phyloP scores from a whole-genome alignment of 495 filamentous ascomycete species.

The Podospora pseudoanserina region DNA sequence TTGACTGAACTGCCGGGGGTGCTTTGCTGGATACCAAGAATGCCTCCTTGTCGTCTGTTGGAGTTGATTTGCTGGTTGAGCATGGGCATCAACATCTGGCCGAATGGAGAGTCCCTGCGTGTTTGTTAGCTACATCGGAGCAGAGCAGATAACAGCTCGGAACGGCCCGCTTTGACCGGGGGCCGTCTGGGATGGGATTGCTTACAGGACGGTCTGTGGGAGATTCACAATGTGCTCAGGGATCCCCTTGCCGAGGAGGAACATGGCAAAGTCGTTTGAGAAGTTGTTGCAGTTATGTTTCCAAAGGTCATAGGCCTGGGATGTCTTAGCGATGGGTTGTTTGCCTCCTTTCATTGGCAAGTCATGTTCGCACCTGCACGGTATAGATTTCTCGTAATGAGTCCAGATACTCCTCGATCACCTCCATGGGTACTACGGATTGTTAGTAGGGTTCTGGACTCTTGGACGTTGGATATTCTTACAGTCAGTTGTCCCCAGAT shows the following conservation, averaged over 20 bases:
- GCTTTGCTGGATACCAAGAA: constrained; percentile 48
- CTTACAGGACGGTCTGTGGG: constrained; percentile 70
- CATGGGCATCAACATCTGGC: constrained; percentile 81
- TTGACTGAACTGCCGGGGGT: constrained; percentile 30
- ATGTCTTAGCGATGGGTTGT: constrained; percentile 10
- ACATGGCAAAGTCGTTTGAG: constrained; percentile 87
- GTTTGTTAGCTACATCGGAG: constrained; percentile 8
- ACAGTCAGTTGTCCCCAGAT: constrained; percentile 67
- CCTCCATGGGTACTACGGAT: constrained; percentile 61
- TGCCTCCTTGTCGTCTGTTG: constrained; percentile 51
- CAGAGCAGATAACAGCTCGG: no score
- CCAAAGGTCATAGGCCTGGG: constrained; percentile 71
- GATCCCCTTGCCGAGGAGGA: constrained; percentile 85
- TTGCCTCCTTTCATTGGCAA: constrained; percentile 3
- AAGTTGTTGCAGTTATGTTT: constrained; percentile 99
- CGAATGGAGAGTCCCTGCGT: constrained; percentile 70
- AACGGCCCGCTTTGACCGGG: constrained; percentile 2
- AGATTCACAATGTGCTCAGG: constrained; percentile 85
- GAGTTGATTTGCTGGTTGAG: constrained; percentile 71
- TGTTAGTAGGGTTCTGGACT: neutral
- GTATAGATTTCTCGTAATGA: constrained; percentile 80
- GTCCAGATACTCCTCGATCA: constrained; percentile 85
- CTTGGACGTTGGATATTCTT: neutral
- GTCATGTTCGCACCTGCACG: constrained; percentile 54
- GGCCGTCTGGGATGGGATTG: neutral